Conservation (phyloP, 306 rosid genomes). For the cucumber (Cucumis sativus) region Cucumber_9930_V3 NC_026660.2:27386501-27387000, state of each 20-base stretch:
- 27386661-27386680: neutral
- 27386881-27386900: no score
- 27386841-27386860: neutral
- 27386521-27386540: constrained; percentile 58
- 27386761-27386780: neutral
- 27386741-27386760: neutral
- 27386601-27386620: constrained; percentile 54
- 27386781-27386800: neutral
- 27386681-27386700: neutral
- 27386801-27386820: constrained; percentile 7
- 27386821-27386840: neutral
- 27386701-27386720: neutral
- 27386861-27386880: neutral
- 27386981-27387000: no score
- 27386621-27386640: constrained; percentile 14
- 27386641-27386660: neutral
- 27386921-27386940: no score
- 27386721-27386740: neutral
- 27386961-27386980: no score
- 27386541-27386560: constrained; percentile 38
- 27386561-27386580: constrained; percentile 49
- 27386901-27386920: no score
- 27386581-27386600: constrained; percentile 55
- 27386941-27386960: no score
- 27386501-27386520: constrained; percentile 33